Percentiles rank a stretch among this genome's conserved stretches.
Conservation (phyloP, 129 eudicot species). For the Escallonia herrerae region DNA sequence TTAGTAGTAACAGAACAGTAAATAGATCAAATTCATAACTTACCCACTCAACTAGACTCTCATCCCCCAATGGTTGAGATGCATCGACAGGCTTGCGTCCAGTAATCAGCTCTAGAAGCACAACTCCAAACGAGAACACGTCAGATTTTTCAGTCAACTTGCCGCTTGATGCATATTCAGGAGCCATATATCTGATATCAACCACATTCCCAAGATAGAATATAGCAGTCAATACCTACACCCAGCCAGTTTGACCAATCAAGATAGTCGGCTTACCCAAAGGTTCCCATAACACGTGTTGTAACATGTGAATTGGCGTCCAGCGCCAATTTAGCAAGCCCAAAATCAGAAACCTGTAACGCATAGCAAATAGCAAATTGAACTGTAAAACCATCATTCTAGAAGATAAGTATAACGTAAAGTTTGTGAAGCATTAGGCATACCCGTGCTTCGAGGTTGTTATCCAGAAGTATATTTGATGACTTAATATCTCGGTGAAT, state of each 20-base stretch:
- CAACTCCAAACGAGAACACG: constrained; percentile 81
- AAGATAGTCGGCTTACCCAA: constrained; percentile 48
- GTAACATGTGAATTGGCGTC: constrained; percentile 80
- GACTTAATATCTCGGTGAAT: constrained; percentile 97
- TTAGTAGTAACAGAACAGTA: neutral
- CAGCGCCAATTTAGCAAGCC: constrained; percentile 76
- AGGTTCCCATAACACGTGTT: constrained; percentile 96
- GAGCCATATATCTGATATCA: constrained; percentile 80
- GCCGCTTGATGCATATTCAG: constrained; percentile 92
- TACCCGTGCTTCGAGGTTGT: constrained; percentile 87
- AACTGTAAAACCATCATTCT: neutral
- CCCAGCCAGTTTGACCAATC: neutral
- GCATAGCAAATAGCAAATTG: constrained; percentile 1
- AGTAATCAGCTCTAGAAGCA: constrained; percentile 81
- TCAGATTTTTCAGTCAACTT: constrained; percentile 90
- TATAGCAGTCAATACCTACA: neutral
- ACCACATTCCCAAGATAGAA: neutral
- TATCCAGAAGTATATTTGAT: constrained; percentile 79
- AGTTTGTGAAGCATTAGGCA: constrained; percentile 5
- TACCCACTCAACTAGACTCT: constrained; percentile 91
- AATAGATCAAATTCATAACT: constrained; percentile 6
- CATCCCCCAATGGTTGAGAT: constrained; percentile 76
- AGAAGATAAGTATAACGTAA: constrained; percentile 1
- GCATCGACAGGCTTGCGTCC: constrained; percentile 92
- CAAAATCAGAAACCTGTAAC: constrained; percentile 88